These are phyloP conservation scores for Mycena haematopus DNA, from an alignment of 768 basidiomycete genomes.

Conservation along the genomic window DNA sequence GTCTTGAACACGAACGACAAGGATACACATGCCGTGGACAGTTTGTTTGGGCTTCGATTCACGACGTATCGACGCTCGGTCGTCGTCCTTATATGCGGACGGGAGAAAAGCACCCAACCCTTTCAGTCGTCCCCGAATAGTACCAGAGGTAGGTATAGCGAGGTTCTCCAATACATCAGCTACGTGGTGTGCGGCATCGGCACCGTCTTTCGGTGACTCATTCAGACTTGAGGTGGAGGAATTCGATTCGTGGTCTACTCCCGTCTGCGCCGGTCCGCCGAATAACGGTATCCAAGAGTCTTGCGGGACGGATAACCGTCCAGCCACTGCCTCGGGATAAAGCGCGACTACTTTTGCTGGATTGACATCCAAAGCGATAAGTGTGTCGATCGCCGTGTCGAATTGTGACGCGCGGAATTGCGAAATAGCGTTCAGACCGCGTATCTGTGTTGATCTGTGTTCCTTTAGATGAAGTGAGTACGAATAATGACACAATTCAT, in stretches of 20 bases:
- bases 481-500: background rate
- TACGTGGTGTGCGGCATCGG: conserved; percentile 35
- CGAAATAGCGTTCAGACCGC: conserved; percentile 78
- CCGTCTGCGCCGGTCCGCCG: conserved; percentile 65
- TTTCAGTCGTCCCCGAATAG: conserved; percentile 58
- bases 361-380: conserved; percentile 88
- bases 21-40: conserved; percentile 39
- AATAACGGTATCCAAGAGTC: conserved; percentile 84
- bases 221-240: conserved; percentile 35
- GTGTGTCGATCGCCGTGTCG: conserved; percentile 83
- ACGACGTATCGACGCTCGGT: conserved; percentile 56
- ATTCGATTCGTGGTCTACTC: conserved; percentile 34
- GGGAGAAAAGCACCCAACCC: conserved; percentile 61
- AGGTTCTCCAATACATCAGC: conserved; percentile 43
- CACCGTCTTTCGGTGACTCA: conserved; percentile 35
- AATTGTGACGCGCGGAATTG: conserved; percentile 74
- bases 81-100: conserved; percentile 62
- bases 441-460: conserved; percentile 61
- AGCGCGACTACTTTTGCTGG: conserved; percentile 93
- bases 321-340: conserved; percentile 83
- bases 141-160: conserved; percentile 43
- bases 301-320: conserved; percentile 71
- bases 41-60: conserved; percentile 38
- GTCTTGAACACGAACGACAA: background rate
- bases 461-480: conserved; percentile 45